Conservation (phyloP, 805 yeast species). For the Debaryomyces prosopidis region DNA sequence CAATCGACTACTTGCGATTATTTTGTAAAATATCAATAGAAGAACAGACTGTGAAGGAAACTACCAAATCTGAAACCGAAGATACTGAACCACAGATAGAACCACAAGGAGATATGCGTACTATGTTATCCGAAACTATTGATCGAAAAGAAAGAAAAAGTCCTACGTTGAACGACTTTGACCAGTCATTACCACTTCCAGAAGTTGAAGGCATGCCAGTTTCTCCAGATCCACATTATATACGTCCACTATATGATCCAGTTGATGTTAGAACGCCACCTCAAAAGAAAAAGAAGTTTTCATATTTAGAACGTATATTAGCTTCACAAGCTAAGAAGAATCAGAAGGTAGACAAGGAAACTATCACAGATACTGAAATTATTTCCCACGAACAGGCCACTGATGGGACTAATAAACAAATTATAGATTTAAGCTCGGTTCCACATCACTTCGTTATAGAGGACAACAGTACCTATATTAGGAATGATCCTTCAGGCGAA, state of each 20-base stretch:
- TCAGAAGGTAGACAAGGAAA: neutral
- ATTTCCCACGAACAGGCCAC: neutral
- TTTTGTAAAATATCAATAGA: slow-evolving; percentile 29
- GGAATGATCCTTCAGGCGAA: too few species aligned
- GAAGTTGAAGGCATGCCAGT: slow-evolving; percentile 5
- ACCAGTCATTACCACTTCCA: slow-evolving; percentile 32
- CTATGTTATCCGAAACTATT: neutral
- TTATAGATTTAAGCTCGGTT: neutral
- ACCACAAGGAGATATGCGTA: neutral
- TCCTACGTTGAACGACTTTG: slow-evolving; percentile 18
- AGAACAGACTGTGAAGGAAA: slow-evolving; percentile 2
- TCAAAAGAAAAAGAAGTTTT: slow-evolving; percentile 12
- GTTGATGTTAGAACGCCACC: neutral
- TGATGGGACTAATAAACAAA: neutral
- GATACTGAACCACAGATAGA: neutral
- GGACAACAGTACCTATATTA: neutral
- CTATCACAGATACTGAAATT: too few species aligned
- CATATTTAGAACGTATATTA: slow-evolving; percentile 34
- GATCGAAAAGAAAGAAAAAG: slow-evolving; percentile 8
- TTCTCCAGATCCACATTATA: neutral
- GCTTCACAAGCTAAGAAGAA: slow-evolving; percentile 18
- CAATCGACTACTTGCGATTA: slow-evolving; percentile 35
- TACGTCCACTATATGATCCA: neutral
- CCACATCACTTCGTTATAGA: neutral
- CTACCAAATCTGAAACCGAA: neutral